Evolutionary conservation across 208 protist genomes (phyloP), one percentile per base, ranked within the genome.

Genomic region (Angomonas deanei): DNA sequence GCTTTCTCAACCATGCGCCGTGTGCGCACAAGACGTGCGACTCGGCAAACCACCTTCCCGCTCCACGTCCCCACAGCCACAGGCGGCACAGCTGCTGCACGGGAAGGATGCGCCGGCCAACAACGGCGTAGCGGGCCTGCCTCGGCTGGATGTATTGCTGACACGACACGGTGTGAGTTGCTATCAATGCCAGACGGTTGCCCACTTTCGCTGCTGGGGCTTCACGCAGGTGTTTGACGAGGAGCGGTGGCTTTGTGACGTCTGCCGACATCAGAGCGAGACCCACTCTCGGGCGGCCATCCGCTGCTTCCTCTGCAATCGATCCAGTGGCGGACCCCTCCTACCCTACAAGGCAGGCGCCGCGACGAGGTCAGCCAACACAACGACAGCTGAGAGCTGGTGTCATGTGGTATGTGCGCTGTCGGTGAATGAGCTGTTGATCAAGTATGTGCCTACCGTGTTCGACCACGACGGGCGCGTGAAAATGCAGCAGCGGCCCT

Each of bases 361-460:
- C 1, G 23, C 61, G 5, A 62, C 61, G 17, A 28, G 1, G 47
- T 42, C 3, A 56, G 23, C n/a, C n/a, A n/a, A n/a, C n/a, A n/a
- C n/a, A n/a, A n/a, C n/a, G n/a, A n/a, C n/a, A n/a, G n/a, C n/a
- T 6, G 42, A 38, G 34, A 42, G 53, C 31, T 75, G 59, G 39
- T 90, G 83, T 54, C 86, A 90, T 68, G 70, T 80, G 15, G 72
- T 82, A 28, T 90, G 83, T 34, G 78, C 75, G 1, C 64, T 93
- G 23, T 74, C 78, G 13, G 75, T 88, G 49, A 53, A 68, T 1
- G 86, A 88, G 66, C 58, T 88, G 46, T 21, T 63, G 2, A 63
- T 90, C 17, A 66, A 74, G 2, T 49, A 42, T 17, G 61, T 63
- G 19, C 2, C 59, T n/a, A 79, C 78, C 11, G 27, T 58, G 23